A percentile compares a stretch with the other conserved stretches of the same genome.
Evolutionary conservation across 306 rosid species (phyloP).

Genomic region (Cucurbita ficifolia): DNA sequence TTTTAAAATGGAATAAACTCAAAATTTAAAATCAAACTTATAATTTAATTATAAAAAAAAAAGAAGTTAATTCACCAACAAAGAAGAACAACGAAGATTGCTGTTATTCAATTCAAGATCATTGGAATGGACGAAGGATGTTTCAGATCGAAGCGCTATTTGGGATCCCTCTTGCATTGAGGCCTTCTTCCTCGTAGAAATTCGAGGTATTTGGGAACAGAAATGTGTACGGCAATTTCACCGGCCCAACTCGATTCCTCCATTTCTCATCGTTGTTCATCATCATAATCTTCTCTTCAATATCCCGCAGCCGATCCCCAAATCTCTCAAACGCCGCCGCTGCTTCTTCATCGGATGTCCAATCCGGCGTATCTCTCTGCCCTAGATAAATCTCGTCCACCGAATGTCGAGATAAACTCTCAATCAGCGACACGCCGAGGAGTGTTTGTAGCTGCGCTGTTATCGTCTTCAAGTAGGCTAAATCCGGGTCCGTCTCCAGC

Average conservation of each 20-base stretch:
- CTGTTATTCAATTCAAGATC: too few relatives aligned
- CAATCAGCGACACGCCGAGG: slow-evolving; percentile 72
- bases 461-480: slow-evolving; percentile 67
- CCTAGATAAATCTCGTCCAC: slow-evolving; percentile 84
- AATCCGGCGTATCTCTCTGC: slow-evolving; percentile 42
- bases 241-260: slow-evolving; percentile 73
- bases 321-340: slow-evolving; percentile 49
- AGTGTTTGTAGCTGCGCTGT: slow-evolving; percentile 86
- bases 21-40: too few relatives aligned
- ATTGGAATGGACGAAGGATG: too few relatives aligned
- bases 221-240: slow-evolving; percentile 60
- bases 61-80: too few relatives aligned
- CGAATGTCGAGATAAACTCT: slow-evolving; percentile 69
- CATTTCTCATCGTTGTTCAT: slow-evolving; percentile 39
- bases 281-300: slow-evolving; percentile 39
- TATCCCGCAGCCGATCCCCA: slow-evolving; percentile 28
- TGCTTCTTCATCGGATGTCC: slow-evolving; percentile 54
- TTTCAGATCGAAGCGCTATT: slow-evolving; percentile 64
- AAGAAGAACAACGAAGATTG: too few relatives aligned
- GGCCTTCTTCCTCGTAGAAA: slow-evolving; percentile 47
- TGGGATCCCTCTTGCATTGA: slow-evolving; percentile 90
- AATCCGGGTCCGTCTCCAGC: slow-evolving; percentile 47
- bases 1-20: too few relatives aligned
- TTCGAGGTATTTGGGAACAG: slow-evolving; percentile 75
- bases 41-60: too few relatives aligned